Conservation (phyloP, 1,284 basidiomycete species). For the Albatrellus sp. region DNA sequence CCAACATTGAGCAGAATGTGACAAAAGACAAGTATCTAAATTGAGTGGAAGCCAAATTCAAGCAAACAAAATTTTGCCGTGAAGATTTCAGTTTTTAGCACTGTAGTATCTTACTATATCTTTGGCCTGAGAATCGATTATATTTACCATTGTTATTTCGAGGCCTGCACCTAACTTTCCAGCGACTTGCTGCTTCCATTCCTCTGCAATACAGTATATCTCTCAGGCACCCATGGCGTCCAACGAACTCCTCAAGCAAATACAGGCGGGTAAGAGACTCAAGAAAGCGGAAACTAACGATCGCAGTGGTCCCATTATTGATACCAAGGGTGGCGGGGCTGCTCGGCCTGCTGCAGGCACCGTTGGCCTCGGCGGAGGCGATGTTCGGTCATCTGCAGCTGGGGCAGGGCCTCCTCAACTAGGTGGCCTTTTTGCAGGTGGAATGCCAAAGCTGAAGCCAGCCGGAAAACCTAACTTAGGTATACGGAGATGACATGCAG, state of each 20-base stretch:
- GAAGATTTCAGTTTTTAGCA: too few species aligned
- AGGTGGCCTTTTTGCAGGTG: constrained; percentile 79
- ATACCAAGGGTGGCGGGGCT: constrained; percentile 31
- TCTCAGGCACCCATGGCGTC: constrained; percentile 40
- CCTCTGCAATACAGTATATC: not conserved
- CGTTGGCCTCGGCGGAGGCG: constrained; percentile 20
- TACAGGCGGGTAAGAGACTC: constrained; percentile 68
- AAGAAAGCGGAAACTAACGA: constrained; percentile 80
- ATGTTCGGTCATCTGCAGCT: constrained; percentile 22
- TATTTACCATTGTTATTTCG: too few species aligned
- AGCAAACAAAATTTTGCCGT: too few species aligned
- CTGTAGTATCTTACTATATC: too few species aligned
- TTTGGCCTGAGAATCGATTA: too few species aligned
- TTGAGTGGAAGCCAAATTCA: too few species aligned
- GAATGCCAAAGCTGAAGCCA: constrained; percentile 82
- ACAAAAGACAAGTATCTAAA: too few species aligned
- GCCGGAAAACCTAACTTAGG: constrained; percentile 48
- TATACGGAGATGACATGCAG: constrained; percentile 21
- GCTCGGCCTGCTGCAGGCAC: constrained; percentile 21
- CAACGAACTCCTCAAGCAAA: constrained; percentile 58
- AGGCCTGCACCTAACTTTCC: too few species aligned
- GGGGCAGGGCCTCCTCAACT: constrained; percentile 50
- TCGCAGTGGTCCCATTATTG: constrained; percentile 61
- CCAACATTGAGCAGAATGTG: too few species aligned
- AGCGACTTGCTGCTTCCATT: not conserved